Percentiles rank a stretch among this genome's conserved stretches.
Evolutionary conservation across 345 rosid genomes (phyloP).

Genomic region (Populus alba): DNA sequence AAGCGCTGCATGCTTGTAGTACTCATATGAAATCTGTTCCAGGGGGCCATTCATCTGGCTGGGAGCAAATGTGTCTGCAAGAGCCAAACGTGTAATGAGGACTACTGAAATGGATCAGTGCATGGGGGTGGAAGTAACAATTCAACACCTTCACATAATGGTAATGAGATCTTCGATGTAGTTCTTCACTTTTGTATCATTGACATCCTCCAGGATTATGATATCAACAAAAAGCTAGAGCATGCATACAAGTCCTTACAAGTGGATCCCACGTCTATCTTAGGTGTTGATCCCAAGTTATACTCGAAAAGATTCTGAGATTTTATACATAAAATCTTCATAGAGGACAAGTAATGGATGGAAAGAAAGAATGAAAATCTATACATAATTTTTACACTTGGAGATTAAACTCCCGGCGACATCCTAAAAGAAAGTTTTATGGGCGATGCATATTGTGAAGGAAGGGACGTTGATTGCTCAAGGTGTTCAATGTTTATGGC

Average conservation of each 20-base stretch:
- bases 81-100: conserved; percentile 30
- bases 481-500: background rate
- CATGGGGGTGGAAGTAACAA: too few relatives aligned
- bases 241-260: conserved; percentile 40
- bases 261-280: conserved; percentile 35
- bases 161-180: background rate
- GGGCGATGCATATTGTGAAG: too few relatives aligned
- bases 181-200: conserved; percentile 30
- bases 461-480: too few relatives aligned
- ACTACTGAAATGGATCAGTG: too few relatives aligned
- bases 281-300: conserved; percentile 28
- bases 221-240: conserved; percentile 22
- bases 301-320: too few relatives aligned
- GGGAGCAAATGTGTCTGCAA: conserved; percentile 56
- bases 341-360: conserved; percentile 15
- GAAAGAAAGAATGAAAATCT: background rate
- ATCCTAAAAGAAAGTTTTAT: too few relatives aligned
- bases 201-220: conserved; percentile 29
- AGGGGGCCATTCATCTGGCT: conserved; percentile 50
- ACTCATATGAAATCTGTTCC: background rate
- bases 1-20: background rate
- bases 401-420: background rate
- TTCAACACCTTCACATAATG: background rate
- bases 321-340: conserved; percentile 16
- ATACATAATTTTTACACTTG: background rate